Conservation (phyloP, 1,284 basidiomycete genomes). For the Irpex lacteus region DNA sequence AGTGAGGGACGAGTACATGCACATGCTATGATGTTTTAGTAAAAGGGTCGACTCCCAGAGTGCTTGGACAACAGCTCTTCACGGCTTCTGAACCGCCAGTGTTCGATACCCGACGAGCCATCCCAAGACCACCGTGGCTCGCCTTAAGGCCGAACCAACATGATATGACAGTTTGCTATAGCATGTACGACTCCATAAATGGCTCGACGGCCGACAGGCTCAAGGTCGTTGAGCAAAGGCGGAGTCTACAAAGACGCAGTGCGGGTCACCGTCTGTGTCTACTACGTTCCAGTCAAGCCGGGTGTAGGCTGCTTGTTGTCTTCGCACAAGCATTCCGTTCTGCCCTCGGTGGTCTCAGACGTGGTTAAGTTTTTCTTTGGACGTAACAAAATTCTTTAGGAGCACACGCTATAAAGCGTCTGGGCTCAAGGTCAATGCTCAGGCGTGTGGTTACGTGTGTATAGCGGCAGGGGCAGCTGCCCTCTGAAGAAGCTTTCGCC, state of each 20-base stretch:
- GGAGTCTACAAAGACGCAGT: conserved; percentile 31
- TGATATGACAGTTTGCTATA: conserved; percentile 15
- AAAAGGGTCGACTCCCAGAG: conserved; percentile 44
- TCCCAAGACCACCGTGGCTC: conserved; percentile 32
- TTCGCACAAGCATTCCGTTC: conserved; percentile 11
- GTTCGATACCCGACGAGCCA: conserved; percentile 41
- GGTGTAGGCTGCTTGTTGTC: conserved; percentile 17
- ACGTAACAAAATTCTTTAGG: conserved; percentile 24
- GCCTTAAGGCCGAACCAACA: conserved; percentile 49
- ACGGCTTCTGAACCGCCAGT: conserved; percentile 26
- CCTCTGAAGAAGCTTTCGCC: conserved; percentile 8
- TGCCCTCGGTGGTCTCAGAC: conserved; percentile 38
- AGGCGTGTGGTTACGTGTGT: conserved; percentile 41
- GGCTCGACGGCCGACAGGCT: conserved; percentile 29
- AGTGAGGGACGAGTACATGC: not conserved
- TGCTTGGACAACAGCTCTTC: conserved; percentile 10
- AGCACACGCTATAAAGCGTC: conserved; percentile 33
- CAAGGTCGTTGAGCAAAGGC: conserved; percentile 39
- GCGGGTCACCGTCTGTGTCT: conserved; percentile 11
- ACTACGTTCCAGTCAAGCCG: conserved; percentile 31
- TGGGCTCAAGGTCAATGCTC: conserved; percentile 30
- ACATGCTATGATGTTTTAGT: conserved; percentile 38
- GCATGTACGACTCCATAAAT: conserved; percentile 24
- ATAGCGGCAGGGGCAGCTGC: conserved; percentile 30
- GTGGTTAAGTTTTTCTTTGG: conserved; percentile 31